Conservation (phyloP, 345 rosid genomes). For the Arabidopsis thaliana region TAIR10.1 NC_003074.8:4438001-4438500, state of each 20-base stretch:
- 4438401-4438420: background rate
- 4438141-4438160: constrained; percentile 47
- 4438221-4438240: constrained; percentile 5
- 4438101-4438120: constrained; percentile 27
- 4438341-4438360: background rate
- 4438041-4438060: constrained; percentile 39
- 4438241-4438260: constrained; percentile 26
- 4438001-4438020: constrained; percentile 32
- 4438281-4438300: background rate
- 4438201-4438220: constrained; percentile 8
- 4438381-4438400: constrained; percentile 29
- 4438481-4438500: background rate
- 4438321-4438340: constrained; percentile 4
- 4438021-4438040: constrained; percentile 21
- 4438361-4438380: constrained; percentile 2
- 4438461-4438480: background rate
- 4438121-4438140: constrained; percentile 27
- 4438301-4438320: background rate
- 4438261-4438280: constrained; percentile 16
- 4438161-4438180: constrained; percentile 23
- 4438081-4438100: constrained; percentile 36
- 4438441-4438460: background rate
- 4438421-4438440: background rate
- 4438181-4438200: constrained; percentile 14
- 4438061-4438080: constrained; percentile 30